These are phyloP conservation scores for Clathrus columnatus DNA, from an alignment of 768 basidiomycete species.

Conservation along the genomic window DNA sequence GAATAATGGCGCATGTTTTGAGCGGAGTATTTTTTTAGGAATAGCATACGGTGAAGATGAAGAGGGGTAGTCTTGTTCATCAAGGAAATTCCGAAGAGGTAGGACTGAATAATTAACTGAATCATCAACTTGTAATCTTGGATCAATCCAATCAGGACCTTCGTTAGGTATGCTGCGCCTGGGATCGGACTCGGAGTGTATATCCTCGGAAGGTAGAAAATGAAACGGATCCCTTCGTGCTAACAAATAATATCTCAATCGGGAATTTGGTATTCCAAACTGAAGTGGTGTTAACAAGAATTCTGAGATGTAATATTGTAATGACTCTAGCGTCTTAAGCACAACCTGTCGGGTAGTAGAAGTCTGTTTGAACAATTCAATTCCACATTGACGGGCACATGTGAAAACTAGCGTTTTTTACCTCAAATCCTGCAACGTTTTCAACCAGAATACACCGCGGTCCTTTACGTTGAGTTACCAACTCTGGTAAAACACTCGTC, in stretches of 20 bases:
- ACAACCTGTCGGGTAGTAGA: constrained; percentile 55
- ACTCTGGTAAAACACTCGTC: constrained; percentile 48
- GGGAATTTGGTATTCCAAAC: constrained; percentile 75
- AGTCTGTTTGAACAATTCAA: constrained; percentile 37
- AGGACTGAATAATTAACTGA: neutral
- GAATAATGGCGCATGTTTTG: constrained; percentile 72
- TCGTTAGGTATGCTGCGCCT: constrained; percentile 47
- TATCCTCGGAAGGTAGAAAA: constrained; percentile 21
- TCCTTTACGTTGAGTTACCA: constrained; percentile 35
- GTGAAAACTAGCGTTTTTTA: constrained; percentile 22
- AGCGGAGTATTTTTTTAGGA: constrained; percentile 47
- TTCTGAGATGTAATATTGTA: constrained; percentile 53
- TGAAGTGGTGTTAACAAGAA: constrained; percentile 67
- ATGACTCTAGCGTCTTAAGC: constrained; percentile 38
- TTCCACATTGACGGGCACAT: constrained; percentile 12
- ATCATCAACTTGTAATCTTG: neutral
- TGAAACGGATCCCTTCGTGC: constrained; percentile 39
- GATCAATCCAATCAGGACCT: constrained; percentile 35
- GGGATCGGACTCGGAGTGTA: constrained; percentile 17
- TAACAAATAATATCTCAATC: constrained; percentile 71
- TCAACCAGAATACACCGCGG: constrained; percentile 62
- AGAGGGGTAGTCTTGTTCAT: neutral
- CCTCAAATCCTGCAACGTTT: constrained; percentile 82
- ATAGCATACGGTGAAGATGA: constrained; percentile 28
- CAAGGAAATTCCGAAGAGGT: neutral